These are phyloP conservation scores for Camelina sativa DNA, from an alignment of 345 rosid species.

Conservation along the genomic window DNA sequence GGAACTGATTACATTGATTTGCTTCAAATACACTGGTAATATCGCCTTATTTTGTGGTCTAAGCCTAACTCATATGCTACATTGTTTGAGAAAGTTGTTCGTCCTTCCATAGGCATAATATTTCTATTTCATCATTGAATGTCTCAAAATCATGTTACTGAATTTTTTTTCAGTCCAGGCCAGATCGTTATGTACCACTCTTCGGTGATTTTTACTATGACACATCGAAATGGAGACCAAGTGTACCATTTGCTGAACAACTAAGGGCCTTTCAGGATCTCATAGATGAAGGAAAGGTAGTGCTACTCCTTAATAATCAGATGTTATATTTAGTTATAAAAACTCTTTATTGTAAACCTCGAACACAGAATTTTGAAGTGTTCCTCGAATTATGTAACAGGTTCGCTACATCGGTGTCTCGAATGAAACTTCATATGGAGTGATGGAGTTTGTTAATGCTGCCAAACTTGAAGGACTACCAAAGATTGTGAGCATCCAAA, in stretches of 20 bases:
- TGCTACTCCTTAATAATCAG: slow-evolving; percentile 17
- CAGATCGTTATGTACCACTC: slow-evolving; percentile 91
- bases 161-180: slow-evolving; percentile 63
- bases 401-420: slow-evolving; percentile 89
- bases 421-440: slow-evolving; percentile 90
- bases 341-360: not conserved
- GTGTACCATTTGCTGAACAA: slow-evolving; percentile 82
- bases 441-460: slow-evolving; percentile 91
- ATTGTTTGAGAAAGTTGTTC: not conserved
- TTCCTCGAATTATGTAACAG: slow-evolving; percentile 44
- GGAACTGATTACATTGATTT: slow-evolving; percentile 90
- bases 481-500: slow-evolving; percentile 91
- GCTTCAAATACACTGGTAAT: slow-evolving; percentile 94
- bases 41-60: slow-evolving; percentile 9
- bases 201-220: slow-evolving; percentile 75
- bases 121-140: not conserved
- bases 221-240: slow-evolving; percentile 75
- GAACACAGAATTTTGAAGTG: slow-evolving; percentile 4
- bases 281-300: slow-evolving; percentile 88
- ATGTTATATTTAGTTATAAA: slow-evolving; percentile 12
- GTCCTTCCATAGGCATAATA: not conserved
- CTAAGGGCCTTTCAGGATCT: slow-evolving; percentile 79
- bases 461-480: slow-evolving; percentile 83
- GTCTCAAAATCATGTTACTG: slow-evolving; percentile 36
- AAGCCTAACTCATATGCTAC: slow-evolving; percentile 12